phyloP scores from a whole-genome alignment of 768 basidiomycete genomes.

The Pulveroboletus ravenelii region DNA sequence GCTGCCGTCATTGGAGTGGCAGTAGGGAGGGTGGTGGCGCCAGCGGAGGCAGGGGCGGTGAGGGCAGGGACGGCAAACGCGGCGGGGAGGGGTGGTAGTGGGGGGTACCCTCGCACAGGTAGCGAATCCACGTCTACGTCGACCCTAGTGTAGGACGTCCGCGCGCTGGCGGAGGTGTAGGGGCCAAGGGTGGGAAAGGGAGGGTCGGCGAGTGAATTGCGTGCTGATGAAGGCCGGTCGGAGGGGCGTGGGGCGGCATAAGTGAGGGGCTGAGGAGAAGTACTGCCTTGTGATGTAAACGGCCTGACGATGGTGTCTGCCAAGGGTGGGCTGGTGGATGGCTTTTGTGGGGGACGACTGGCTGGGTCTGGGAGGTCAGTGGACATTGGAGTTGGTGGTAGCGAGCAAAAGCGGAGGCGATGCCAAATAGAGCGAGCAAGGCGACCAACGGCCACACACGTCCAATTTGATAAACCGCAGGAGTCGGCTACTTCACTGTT shows the following conservation, averaged over 20 bases:
- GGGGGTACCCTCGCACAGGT: slow-evolving; percentile 20
- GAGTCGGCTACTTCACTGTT: too few species aligned
- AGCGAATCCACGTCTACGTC: slow-evolving; percentile 36
- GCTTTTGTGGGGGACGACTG: too few species aligned
- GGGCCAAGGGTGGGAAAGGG: slow-evolving; percentile 11
- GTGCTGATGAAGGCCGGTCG: slow-evolving; percentile 22
- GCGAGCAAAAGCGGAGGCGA: neutral
- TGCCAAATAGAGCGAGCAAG: neutral
- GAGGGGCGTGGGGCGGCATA: neutral
- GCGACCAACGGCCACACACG: too few species aligned
- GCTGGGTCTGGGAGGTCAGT: too few species aligned
- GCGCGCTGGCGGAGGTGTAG: slow-evolving; percentile 40
- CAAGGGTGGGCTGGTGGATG: slow-evolving; percentile 17
- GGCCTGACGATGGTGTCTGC: slow-evolving; percentile 27
- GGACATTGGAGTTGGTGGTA: too few species aligned
- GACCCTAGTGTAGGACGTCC: slow-evolving; percentile 52
- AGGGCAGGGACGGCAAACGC: neutral
- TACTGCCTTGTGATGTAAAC: slow-evolving; percentile 27
- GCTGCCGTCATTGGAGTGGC: neutral
- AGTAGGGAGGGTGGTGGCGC: neutral
- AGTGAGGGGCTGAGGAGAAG: slow-evolving; percentile 6
- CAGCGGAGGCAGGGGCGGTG: neutral
- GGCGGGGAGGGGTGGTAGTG: slow-evolving; percentile 19
- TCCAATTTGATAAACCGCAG: too few species aligned
- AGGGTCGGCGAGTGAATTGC: slow-evolving; percentile 5